Base-by-base conservation (phyloP, 2,329 filamentous ascomycete genomes). In the Aspergillus uvarum region DNA sequence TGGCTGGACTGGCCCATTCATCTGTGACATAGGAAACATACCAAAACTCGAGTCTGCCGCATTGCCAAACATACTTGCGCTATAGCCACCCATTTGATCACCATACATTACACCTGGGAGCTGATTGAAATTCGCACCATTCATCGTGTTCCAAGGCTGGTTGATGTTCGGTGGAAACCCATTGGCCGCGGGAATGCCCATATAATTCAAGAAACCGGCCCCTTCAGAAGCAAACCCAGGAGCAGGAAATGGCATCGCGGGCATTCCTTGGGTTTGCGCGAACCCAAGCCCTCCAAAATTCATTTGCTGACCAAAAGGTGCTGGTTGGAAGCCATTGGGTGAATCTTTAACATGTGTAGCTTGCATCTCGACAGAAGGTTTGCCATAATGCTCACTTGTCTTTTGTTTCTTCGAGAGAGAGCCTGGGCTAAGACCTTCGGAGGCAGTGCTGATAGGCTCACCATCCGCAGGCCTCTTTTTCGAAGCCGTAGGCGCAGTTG, bases 401-500 rank as follows among this genome's bases (percentile, higher is more conserved):
- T 76, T 80, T 51, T 76, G 76, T 61, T 78, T 80, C 65, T 80
- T 81, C 65, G 73, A 66, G 16, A 68, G 66, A 26, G 73, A 68
- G 21, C 69, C 69, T 51, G 64, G 54, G 42, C 65, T 65, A 35
- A 70, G 59, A 75, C 77, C 68, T 80, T 80, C 70, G 74, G 77
- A 58, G 83, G 85, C 42, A 83, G 86, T 72, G 59, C 76, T 80
- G 52, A 76, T 77, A 56, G 83, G 76, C 32, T 86, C 82, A 55
- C 92, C 89, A 38, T 94, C 91, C 14, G 92, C 92, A 11, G 89
- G 85, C 22, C 95, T 87, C 79, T 98, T 99, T 78, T 90, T 95
- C 26, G 85, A 79, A 58, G 75, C 69, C 59, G 63, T 68, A 57
- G 70, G 69, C 66, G 70, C 70, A 56, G 62, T 69, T 53, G 71